phyloP scores from a whole-genome alignment of 2,329 filamentous ascomycete species.

The Juglanconis juglandina region DNA sequence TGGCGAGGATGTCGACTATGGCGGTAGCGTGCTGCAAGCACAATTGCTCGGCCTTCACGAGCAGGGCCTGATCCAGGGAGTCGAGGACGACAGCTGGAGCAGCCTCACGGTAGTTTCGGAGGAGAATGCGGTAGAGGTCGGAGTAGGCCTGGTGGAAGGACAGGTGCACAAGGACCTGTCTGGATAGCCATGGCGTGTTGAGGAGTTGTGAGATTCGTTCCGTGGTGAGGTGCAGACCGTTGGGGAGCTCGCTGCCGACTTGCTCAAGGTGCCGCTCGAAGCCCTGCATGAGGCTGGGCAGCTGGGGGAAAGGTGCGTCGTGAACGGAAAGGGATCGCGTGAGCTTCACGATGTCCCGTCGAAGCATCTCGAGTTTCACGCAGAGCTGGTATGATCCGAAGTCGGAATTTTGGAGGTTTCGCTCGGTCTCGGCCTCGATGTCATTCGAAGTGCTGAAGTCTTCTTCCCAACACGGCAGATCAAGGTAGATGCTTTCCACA shows the following conservation, averaged over 20 bases:
- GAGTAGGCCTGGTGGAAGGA: constrained; percentile 42
- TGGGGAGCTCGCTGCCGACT: constrained; percentile 6
- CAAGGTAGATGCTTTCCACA: constrained; percentile 38
- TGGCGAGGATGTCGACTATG: constrained; percentile 20
- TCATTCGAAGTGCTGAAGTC: constrained; percentile 31
- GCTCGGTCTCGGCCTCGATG: not conserved
- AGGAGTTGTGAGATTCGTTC: constrained; percentile 9
- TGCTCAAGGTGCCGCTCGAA: constrained; percentile 15
- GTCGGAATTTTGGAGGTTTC: constrained; percentile 5
- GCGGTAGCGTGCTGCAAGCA: constrained; percentile 16
- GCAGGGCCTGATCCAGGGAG: constrained; percentile 26
- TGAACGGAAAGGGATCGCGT: constrained; percentile 13
- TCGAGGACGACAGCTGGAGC: constrained; percentile 31
- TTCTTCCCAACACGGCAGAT: constrained; percentile 41
- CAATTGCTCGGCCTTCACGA: constrained; percentile 25
- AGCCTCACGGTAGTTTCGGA: constrained; percentile 38
- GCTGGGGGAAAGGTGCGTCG: constrained; percentile 9
- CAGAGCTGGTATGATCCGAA: constrained; percentile 18
- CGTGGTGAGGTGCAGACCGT: constrained; percentile 3
- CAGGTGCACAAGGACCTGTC: constrained; percentile 30
- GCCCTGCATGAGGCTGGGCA: constrained; percentile 12
- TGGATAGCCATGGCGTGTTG: constrained; percentile 20
- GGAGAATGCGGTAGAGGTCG: constrained; percentile 41
- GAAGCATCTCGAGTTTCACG: constrained; percentile 23
- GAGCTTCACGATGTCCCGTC: constrained; percentile 21